Evolutionary conservation across 495 filamentous ascomycete species (phyloP), one percentile per base, ranked within the genome.

Genomic region (Cairneyella variabilis): DNA sequence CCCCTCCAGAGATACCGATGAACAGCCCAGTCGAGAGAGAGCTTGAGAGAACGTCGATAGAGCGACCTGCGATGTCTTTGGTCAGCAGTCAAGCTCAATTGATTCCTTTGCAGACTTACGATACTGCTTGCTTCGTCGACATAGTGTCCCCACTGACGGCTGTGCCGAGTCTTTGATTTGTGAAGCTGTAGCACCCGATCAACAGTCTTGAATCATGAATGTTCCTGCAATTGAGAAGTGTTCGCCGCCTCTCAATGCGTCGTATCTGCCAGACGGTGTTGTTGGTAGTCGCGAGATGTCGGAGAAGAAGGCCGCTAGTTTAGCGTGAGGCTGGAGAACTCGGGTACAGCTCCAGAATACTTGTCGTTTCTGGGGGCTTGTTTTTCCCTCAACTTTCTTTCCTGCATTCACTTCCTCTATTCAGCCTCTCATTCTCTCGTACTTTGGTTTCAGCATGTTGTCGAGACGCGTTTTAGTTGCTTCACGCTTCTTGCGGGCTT

Each of bases 11-110:
- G 69, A 57, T 85, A 79, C 51, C 95, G 83, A 60, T 96, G 88
- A 54, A 97, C 88, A 51, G 88, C 76, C 95, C 93, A 99, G 75
- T 95, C 90, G 58, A 97, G 87, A 14, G 93, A 79, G 53, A 95
- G 82, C 78, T 96, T 97, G 63, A 97, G 71, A 17, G 88, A 89
- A 53, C 90, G 89, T 57, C 93, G 85, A 70, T 99, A 97, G 38
- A 99, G 85, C 28, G 88, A 91, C 54, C 95, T 97, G 66, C n/a
- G 9, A 26, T 8, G 45, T 17, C 17, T 26, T 23, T 43, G 20
- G 16, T 51, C 27, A 53, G 34, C 23, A 21, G 16, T 22, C 47
- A 27, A 18, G 1, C 12, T 51, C 39, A 23, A 20, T 21, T 34
- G 26, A 4, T 8, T 8, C 42, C 3, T 49, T 18, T 11, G 16